These are phyloP conservation scores for Casuarina equisetifolia DNA, from an alignment of 306 rosid species.

Conservation along the genomic window DNA sequence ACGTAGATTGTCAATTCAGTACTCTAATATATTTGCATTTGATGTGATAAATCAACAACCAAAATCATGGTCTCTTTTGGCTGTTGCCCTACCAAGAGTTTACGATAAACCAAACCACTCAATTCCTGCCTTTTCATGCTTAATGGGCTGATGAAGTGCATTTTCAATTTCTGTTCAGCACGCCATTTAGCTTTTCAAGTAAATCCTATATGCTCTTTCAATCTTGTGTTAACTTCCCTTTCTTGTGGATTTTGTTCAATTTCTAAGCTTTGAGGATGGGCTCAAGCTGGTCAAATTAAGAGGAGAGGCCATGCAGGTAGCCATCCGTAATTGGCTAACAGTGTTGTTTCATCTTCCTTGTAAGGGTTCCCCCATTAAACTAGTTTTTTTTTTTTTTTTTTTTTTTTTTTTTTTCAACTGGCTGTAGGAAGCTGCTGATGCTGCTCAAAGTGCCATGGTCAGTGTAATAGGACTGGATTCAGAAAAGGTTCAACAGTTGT, in stretches of 20 bases:
- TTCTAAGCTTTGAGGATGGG: slow-evolving; percentile 93
- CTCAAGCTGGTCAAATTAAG: slow-evolving; percentile 92
- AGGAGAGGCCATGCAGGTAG: slow-evolving; percentile 99
- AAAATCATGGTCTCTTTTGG: not conserved
- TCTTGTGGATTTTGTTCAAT: slow-evolving; percentile 31
- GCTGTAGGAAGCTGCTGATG: slow-evolving; percentile 84
- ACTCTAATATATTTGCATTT: slow-evolving; percentile 2
- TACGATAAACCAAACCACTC: not conserved
- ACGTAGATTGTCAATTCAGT: not conserved
- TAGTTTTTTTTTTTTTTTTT: not conserved
- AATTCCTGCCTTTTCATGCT: slow-evolving; percentile 4
- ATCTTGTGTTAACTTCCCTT: slow-evolving; percentile 19
- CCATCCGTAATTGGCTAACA: slow-evolving; percentile 17
- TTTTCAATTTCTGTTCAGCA: not conserved
- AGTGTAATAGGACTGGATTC: slow-evolving; percentile 90
- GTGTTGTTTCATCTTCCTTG: slow-evolving; percentile 2
- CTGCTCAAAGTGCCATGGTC: slow-evolving; percentile 89
- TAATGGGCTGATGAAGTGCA: slow-evolving; percentile 3
- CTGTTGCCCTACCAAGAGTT: not conserved
- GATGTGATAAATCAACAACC: slow-evolving; percentile 2
- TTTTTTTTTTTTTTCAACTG: slow-evolving; percentile 16
- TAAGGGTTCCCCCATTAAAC: no score
- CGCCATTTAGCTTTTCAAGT: not conserved
- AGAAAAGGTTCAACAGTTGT: slow-evolving; percentile 84
- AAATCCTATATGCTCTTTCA: slow-evolving; percentile 2